Evolutionary conservation across 2,329 filamentous ascomycete species (phyloP).

Genomic region (Botrytis fabae): DNA sequence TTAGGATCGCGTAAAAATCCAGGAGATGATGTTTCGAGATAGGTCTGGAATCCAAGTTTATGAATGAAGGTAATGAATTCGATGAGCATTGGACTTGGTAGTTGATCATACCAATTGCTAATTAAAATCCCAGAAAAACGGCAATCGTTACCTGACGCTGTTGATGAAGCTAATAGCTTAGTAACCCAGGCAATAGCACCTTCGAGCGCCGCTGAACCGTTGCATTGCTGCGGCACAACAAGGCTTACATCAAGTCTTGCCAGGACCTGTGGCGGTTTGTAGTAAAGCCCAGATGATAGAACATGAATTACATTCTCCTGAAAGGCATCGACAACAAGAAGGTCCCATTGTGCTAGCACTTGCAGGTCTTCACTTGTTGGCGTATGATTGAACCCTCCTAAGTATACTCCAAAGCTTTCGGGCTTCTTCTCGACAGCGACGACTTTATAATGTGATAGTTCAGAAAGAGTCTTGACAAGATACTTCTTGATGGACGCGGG

Average conservation of each 20-base stretch:
- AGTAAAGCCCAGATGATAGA: slow-evolving; percentile 33
- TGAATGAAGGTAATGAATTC: slow-evolving; percentile 33
- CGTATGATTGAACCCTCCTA: slow-evolving; percentile 43
- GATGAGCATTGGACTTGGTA: slow-evolving; percentile 28
- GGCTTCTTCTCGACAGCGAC: slow-evolving; percentile 28
- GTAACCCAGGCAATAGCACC: slow-evolving; percentile 9
- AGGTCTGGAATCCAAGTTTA: slow-evolving; percentile 33
- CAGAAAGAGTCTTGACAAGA: slow-evolving; percentile 24
- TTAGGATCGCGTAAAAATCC: slow-evolving; percentile 29
- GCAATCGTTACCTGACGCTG: slow-evolving; percentile 25
- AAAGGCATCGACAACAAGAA: slow-evolving; percentile 47
- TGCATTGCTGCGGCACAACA: slow-evolving; percentile 23
- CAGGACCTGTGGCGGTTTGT: slow-evolving; percentile 28
- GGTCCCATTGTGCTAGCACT: slow-evolving; percentile 47
- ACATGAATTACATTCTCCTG: slow-evolving; percentile 42
- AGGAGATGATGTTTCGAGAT: slow-evolving; percentile 33
- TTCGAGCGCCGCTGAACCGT: not conserved
- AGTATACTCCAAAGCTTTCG: slow-evolving; percentile 44
- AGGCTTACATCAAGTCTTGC: slow-evolving; percentile 33
- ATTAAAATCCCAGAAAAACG: slow-evolving; percentile 32
- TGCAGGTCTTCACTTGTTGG: slow-evolving; percentile 39
- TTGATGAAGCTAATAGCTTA: slow-evolving; percentile 27
- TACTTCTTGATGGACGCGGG: slow-evolving; percentile 26
- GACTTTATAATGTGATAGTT: slow-evolving; percentile 29
- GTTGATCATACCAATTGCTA: slow-evolving; percentile 29